Percentiles rank a stretch among this genome's conserved stretches.
phyloP scores from a whole-genome alignment of 108 stramenopile species.

The Epipyxis sp. region DNA sequence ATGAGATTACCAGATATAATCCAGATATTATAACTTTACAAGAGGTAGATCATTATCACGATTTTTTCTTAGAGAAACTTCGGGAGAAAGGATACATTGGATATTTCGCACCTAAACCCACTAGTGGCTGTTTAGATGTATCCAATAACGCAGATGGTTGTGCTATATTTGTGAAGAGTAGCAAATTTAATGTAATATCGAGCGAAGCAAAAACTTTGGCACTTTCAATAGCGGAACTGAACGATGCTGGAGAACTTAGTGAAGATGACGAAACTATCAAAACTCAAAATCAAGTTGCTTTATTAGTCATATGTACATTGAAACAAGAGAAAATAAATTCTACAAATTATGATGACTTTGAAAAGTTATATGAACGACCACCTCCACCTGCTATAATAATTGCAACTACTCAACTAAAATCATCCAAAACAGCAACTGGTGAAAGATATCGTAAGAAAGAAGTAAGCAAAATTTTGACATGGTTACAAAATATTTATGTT shows the following conservation, averaged over 20 bases:
- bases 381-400: neutral
- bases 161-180: neutral
- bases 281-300: constrained; percentile 8
- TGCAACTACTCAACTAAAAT: constrained; percentile 8
- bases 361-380: neutral
- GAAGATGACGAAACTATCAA: neutral
- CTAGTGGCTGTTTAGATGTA: neutral
- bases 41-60: constrained; percentile 29
- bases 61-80: constrained; percentile 1
- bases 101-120: constrained; percentile 27
- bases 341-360: neutral
- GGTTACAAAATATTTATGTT: neutral
- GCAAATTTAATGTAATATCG: neutral
- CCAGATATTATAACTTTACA: constrained; percentile 22
- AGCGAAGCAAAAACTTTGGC: neutral
- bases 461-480: neutral
- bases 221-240: neutral
- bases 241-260: neutral
- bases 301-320: neutral
- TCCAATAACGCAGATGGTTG: neutral
- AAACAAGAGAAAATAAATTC: neutral
- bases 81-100: neutral
- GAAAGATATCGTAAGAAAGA: neutral
- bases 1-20: constrained; percentile 9
- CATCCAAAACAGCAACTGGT: neutral